A percentile compares a stretch with the other conserved stretches of the same genome.
Evolutionary conservation across 768 basidiomycete species (phyloP).

Genomic region (Phylloporus sp.): DNA sequence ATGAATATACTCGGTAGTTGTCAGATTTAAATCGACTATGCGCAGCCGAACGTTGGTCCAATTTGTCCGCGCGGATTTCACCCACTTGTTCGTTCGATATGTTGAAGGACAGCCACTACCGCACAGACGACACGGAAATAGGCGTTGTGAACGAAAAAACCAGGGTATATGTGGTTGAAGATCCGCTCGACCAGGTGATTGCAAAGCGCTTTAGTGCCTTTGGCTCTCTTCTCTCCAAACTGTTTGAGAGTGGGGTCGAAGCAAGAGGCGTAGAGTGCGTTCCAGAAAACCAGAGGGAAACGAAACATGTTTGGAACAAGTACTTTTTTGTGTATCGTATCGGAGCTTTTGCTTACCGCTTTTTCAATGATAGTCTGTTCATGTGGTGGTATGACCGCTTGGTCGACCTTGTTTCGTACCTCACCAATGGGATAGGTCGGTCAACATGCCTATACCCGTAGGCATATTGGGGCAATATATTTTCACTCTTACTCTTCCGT

Average conservation of each 20-base stretch:
- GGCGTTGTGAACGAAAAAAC: neutral
- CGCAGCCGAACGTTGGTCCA: too few relatives aligned
- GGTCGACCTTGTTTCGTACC: neutral
- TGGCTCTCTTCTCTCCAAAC: constrained; percentile 31
- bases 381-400: constrained; percentile 40
- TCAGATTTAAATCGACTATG: too few relatives aligned
- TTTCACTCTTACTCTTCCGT: constrained; percentile 46
- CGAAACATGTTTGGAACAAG: constrained; percentile 44
- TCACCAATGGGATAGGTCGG: constrained; percentile 33
- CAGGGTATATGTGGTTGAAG: constrained; percentile 14
- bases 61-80: too few relatives aligned
- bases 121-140: constrained; percentile 19
- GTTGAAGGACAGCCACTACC: neutral
- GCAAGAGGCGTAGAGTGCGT: constrained; percentile 52
- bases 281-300: constrained; percentile 43
- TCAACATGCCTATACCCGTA: constrained; percentile 47
- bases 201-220: constrained; percentile 27
- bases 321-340: constrained; percentile 15
- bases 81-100: neutral
- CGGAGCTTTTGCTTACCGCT: neutral
- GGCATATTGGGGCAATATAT: constrained; percentile 45
- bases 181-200: constrained; percentile 26
- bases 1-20: too few relatives aligned
- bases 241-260: constrained; percentile 48
- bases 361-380: constrained; percentile 33